Conservation (phyloP, 805 yeast species). For the Ogataea nitratoaversa region DNA sequence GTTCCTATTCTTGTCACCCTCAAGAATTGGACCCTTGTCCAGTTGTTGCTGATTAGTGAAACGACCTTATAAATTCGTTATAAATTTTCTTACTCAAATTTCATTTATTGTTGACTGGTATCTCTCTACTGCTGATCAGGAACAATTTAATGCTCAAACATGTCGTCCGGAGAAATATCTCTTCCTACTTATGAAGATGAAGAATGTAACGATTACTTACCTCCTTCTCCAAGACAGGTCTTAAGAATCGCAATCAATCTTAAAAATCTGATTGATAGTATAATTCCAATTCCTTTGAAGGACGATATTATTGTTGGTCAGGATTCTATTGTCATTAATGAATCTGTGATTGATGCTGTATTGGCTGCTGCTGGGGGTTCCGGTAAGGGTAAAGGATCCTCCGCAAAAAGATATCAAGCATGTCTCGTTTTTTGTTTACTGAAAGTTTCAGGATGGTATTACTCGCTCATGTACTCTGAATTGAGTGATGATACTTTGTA, state of each 20-base stretch:
- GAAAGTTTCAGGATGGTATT: slow-evolving; percentile 78
- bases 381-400: slow-evolving; percentile 55
- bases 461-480: slow-evolving; percentile 52
- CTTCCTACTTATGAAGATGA: slow-evolving; percentile 27
- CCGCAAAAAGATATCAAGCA: slow-evolving; percentile 61
- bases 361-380: slow-evolving; percentile 78
- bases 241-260: slow-evolving; percentile 68
- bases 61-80: too few species aligned
- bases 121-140: too few species aligned
- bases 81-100: too few species aligned
- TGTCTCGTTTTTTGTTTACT: slow-evolving; percentile 65
- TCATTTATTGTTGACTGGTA: too few species aligned
- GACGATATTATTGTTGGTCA: slow-evolving; percentile 46
- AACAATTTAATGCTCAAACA: too few species aligned
- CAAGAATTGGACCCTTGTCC: too few species aligned
- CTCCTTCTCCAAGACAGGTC: slow-evolving; percentile 64
- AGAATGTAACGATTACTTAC: slow-evolving; percentile 29
- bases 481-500: slow-evolving; percentile 66
- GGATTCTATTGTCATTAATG: slow-evolving; percentile 57
- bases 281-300: slow-evolving; percentile 63
- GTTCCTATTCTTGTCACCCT: too few species aligned
- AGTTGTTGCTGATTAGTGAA: too few species aligned
- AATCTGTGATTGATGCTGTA: slow-evolving; percentile 54
- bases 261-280: slow-evolving; percentile 65
- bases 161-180: slow-evolving; percentile 7